These are phyloP conservation scores for Colletotrichum zoysiae DNA, from an alignment of 2,329 filamentous ascomycete species.

Conservation along the genomic window DNA sequence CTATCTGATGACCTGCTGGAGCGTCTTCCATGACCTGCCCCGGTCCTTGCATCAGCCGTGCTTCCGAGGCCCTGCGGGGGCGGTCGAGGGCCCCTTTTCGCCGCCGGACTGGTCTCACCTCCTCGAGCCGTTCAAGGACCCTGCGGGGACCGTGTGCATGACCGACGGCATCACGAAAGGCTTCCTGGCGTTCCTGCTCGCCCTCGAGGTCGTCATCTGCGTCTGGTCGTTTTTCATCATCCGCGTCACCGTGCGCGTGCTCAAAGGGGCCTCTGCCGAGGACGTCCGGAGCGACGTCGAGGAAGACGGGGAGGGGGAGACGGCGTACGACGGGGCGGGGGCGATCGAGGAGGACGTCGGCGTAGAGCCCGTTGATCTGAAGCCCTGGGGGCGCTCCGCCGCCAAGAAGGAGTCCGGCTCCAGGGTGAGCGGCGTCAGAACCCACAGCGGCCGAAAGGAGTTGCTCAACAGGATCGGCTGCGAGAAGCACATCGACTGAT, in stretches of 20 bases:
- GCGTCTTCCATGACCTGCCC: constrained; percentile 8
- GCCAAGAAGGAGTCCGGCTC: constrained; percentile 1
- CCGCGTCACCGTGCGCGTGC: constrained; percentile 9
- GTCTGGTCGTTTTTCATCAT: constrained; percentile 18
- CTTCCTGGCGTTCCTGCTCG: constrained; percentile 11
- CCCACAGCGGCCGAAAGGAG: neutral
- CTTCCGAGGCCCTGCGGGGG: neutral
- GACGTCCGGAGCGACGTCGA: constrained; percentile 10
- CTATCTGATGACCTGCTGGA: constrained; percentile 11
- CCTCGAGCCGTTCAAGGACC: constrained; percentile 8
- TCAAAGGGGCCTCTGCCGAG: constrained; percentile 12
- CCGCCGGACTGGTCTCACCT: constrained; percentile 3
- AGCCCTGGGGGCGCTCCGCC: neutral
- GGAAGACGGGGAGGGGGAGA: neutral
- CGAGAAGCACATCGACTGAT: constrained; percentile 21
- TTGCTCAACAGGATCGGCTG: constrained; percentile 19
- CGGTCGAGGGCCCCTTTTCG: neutral
- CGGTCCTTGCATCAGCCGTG: neutral
- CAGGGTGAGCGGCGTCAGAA: neutral
- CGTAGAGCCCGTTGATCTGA: constrained; percentile 12
- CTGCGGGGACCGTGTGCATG: constrained; percentile 2
- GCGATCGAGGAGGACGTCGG: constrained; percentile 9
- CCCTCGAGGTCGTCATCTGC: constrained; percentile 16
- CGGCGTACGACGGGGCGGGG: neutral
- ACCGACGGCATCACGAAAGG: constrained; percentile 1